Evolutionary conservation across 2,329 filamentous ascomycete species (phyloP).

Genomic region (Akanthomyces lecanii): DNA sequence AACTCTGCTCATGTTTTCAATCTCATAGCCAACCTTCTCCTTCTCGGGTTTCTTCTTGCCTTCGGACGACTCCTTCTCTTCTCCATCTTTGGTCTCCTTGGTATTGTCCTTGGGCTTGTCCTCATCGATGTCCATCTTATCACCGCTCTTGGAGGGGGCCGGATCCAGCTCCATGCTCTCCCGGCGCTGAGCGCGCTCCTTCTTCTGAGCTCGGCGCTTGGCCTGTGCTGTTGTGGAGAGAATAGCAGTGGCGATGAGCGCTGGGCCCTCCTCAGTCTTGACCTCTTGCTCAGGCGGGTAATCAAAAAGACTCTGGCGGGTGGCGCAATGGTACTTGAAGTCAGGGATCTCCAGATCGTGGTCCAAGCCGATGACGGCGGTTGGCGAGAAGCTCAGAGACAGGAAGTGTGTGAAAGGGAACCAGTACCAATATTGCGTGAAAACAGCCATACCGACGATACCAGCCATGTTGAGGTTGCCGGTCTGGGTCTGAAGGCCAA

Average conservation of each 20-base stretch:
- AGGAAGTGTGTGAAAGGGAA: slow-evolving; percentile 98
- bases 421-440: slow-evolving; percentile 99
- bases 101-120: slow-evolving; percentile 53
- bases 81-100: slow-evolving; percentile 60
- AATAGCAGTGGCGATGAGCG: slow-evolving; percentile 91
- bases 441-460: slow-evolving; percentile 96
- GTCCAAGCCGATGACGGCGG: slow-evolving; percentile 90
- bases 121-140: slow-evolving; percentile 86
- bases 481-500: slow-evolving; percentile 94
- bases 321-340: slow-evolving; percentile 95
- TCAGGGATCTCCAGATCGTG: slow-evolving; percentile 88
- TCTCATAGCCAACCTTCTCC: slow-evolving; percentile 93
- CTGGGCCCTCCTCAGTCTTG: slow-evolving; percentile 88
- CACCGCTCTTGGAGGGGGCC: slow-evolving; percentile 56
- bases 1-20: slow-evolving; percentile 96
- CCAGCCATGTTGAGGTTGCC: slow-evolving; percentile 98
- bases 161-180: slow-evolving; percentile 96
- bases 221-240: slow-evolving; percentile 95
- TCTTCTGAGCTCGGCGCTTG: slow-evolving; percentile 89
- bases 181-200: slow-evolving; percentile 81
- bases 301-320: slow-evolving; percentile 91
- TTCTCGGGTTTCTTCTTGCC: slow-evolving; percentile 88
- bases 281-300: slow-evolving; percentile 96
- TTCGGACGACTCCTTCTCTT: slow-evolving; percentile 52
- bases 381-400: slow-evolving; percentile 93